Conservation (phyloP, 2,329 filamentous ascomycete species). For the Fusarium tricinctum region DNA sequence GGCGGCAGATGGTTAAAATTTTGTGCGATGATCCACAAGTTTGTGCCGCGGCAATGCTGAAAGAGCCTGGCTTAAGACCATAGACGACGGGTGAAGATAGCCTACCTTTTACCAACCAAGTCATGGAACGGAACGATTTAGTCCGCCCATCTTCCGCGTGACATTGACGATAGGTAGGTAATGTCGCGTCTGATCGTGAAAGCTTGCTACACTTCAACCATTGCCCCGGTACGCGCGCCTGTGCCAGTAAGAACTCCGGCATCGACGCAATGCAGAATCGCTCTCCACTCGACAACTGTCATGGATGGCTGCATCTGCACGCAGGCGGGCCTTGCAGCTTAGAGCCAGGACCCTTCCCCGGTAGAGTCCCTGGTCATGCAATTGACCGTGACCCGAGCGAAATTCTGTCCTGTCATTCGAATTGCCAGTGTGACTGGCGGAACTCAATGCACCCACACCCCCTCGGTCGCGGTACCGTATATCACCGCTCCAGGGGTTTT, state of each 20-base stretch:
- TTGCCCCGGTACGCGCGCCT: constrained; percentile 47
- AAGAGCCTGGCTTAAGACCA: constrained; percentile 25
- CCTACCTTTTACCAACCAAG: constrained; percentile 20
- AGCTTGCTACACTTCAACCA: constrained; percentile 44
- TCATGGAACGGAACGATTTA: constrained; percentile 39
- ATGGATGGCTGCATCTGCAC: constrained; percentile 46
- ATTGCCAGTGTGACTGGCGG: constrained; percentile 17
- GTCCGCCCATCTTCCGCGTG: constrained; percentile 37
- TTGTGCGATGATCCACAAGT: constrained; percentile 6
- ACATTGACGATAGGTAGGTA: constrained; percentile 44
- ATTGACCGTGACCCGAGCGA: constrained; percentile 43
- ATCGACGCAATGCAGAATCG: constrained; percentile 44
- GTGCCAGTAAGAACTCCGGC: constrained; percentile 44
- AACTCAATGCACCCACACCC: constrained; percentile 41
- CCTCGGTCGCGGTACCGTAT: constrained; percentile 42
- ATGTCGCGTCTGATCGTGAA: constrained; percentile 44
- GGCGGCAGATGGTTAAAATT: not conserved
- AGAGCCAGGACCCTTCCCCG: constrained; percentile 43
- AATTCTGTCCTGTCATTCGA: constrained; percentile 27
- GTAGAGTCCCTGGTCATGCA: constrained; percentile 43
- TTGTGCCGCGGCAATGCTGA: constrained; percentile 44
- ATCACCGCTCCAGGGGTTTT: constrained; percentile 45
- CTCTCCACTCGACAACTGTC: constrained; percentile 43
- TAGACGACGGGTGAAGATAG: constrained; percentile 8
- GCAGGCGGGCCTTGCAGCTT: constrained; percentile 49